A percentile compares a stretch with the other conserved stretches of the same genome.
Evolutionary conservation across 2,329 filamentous ascomycete genomes (phyloP).

Genomic region (Fusarium nurragi): DNA sequence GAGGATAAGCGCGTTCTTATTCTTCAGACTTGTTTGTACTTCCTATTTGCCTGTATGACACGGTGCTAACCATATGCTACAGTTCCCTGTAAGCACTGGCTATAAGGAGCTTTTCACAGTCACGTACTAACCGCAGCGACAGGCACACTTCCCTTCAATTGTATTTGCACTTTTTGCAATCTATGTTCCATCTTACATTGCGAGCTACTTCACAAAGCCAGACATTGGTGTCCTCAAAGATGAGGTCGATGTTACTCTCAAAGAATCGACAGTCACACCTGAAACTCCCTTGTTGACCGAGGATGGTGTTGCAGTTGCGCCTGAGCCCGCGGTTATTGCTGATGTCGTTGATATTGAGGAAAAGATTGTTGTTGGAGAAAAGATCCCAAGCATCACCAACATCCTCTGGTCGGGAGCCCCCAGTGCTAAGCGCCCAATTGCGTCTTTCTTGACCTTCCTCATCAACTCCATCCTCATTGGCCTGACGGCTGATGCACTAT

Average conservation of each 20-base stretch:
- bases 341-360: conserved; percentile 71
- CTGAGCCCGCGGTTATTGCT: conserved; percentile 51
- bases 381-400: conserved; percentile 64
- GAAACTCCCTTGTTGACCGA: conserved; percentile 45
- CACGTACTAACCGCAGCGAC: conserved; percentile 16
- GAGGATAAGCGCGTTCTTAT: conserved; percentile 50
- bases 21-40: conserved; percentile 51
- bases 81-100: conserved; percentile 51
- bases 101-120: conserved; percentile 13
- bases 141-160: conserved; percentile 59
- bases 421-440: conserved; percentile 71
- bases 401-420: conserved; percentile 82
- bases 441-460: conserved; percentile 73
- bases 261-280: conserved; percentile 53
- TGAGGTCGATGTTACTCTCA: conserved; percentile 65
- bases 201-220: conserved; percentile 65
- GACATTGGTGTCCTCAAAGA: conserved; percentile 69
- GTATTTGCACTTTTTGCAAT: conserved; percentile 71
- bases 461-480: conserved; percentile 76
- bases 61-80: conserved; percentile 21
- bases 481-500: conserved; percentile 80
- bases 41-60: background rate
- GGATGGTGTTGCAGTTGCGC: conserved; percentile 44
- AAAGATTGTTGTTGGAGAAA: conserved; percentile 67
- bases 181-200: conserved; percentile 71